A percentile compares a stretch with the other conserved stretches of the same genome.
These are phyloP conservation scores for Bimuria novae-zelandiae DNA, from an alignment of 2,329 filamentous ascomycete genomes.

Conservation along the genomic window DNA sequence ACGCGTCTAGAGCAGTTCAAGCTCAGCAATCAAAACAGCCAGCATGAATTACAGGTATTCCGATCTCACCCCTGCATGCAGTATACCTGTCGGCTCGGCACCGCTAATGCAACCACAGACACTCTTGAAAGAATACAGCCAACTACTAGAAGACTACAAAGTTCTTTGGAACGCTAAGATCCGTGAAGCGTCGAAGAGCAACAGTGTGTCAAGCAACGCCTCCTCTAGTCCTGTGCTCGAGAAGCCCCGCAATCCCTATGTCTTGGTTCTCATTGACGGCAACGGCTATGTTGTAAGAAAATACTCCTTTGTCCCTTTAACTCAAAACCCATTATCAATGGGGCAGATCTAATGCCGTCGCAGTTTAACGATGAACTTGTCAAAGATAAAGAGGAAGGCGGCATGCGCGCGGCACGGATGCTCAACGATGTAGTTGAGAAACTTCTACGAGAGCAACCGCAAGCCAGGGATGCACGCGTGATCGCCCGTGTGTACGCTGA, in stretches of 20 bases:
- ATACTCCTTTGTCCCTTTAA: not conserved
- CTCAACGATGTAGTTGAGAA: slow-evolving; percentile 58
- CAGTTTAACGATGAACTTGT: slow-evolving; percentile 57
- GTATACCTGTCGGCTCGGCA: too few relatives aligned
- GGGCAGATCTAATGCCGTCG: not conserved
- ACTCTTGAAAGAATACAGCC: slow-evolving; percentile 48
- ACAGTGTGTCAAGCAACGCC: slow-evolving; percentile 42
- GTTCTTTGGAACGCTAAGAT: slow-evolving; percentile 56
- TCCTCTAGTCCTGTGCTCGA: slow-evolving; percentile 9
- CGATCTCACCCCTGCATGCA: too few relatives aligned
- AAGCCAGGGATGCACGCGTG: slow-evolving; percentile 56
- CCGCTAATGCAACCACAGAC: slow-evolving; percentile 22
- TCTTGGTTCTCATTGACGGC: slow-evolving; percentile 65
- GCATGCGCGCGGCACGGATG: slow-evolving; percentile 59
- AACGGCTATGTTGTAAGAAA: slow-evolving; percentile 58
- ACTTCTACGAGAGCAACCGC: slow-evolving; percentile 28
- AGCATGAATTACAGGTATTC: slow-evolving; percentile 16
- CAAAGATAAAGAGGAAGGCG: slow-evolving; percentile 57
- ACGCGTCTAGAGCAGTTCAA: slow-evolving; percentile 37
- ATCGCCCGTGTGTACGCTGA: slow-evolving; percentile 63
- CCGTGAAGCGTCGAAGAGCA: slow-evolving; percentile 61
- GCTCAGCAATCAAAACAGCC: slow-evolving; percentile 24
- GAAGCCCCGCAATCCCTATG: slow-evolving; percentile 60
- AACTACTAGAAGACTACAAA: slow-evolving; percentile 60
- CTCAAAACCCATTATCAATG: too few relatives aligned